phyloP scores from a whole-genome alignment of 768 basidiomycete species.

The Boletus fagicola region DNA sequence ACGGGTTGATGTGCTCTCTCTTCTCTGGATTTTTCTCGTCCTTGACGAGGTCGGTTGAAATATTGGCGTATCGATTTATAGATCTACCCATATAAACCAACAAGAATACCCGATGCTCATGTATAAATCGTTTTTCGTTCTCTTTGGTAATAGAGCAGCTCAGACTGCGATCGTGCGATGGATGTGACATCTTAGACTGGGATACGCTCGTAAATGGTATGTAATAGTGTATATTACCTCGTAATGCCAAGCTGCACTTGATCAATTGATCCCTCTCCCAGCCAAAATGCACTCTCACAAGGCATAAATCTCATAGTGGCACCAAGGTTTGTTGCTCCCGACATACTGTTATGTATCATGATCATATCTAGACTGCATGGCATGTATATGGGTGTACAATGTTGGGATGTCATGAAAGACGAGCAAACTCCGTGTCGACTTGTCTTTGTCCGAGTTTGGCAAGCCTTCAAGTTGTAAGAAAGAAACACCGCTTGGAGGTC shows the following conservation, averaged over 20 bases:
- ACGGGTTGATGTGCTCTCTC: background rate
- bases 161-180: background rate
- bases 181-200: background rate
- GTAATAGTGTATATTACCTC: too few relatives aligned
- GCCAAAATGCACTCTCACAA: too few relatives aligned
- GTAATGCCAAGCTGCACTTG: too few relatives aligned
- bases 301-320: too few relatives aligned
- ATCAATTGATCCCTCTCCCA: too few relatives aligned
- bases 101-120: background rate
- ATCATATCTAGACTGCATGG: background rate
- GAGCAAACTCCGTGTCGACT: background rate
- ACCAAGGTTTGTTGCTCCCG: too few relatives aligned
- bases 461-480: too few relatives aligned
- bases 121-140: background rate
- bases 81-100: background rate
- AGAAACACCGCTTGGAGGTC: background rate
- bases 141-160: background rate
- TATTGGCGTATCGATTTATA: background rate
- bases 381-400: background rate
- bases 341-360: too few relatives aligned
- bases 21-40: background rate
- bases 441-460: background rate
- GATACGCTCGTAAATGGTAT: too few relatives aligned
- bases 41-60: constrained; percentile 9
- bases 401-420: background rate